Conservation (phyloP, 2,329 filamentous ascomycete species). For the Fusarium dimerum region DNA sequence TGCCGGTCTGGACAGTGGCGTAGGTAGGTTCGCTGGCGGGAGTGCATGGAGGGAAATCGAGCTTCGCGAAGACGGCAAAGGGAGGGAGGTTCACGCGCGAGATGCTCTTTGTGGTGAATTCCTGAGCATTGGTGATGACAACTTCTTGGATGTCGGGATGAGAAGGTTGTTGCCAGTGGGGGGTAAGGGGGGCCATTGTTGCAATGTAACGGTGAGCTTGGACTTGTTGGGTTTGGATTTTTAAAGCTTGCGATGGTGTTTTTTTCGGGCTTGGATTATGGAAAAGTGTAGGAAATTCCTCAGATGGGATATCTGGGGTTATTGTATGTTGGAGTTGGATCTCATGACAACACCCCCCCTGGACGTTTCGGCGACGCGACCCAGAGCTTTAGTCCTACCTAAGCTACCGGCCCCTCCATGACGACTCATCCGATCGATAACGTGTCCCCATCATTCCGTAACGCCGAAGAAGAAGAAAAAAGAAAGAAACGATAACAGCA, state of each 20-base stretch:
- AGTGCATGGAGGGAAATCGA: slow-evolving; percentile 65
- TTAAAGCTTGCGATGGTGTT: slow-evolving; percentile 3
- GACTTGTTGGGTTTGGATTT: slow-evolving; percentile 5
- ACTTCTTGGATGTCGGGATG: slow-evolving; percentile 59
- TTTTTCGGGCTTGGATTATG: not conserved
- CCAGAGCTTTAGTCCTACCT: too few relatives aligned
- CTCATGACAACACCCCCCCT: too few relatives aligned
- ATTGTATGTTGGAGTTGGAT: too few relatives aligned
- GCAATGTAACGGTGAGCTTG: not conserved
- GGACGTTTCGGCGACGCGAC: too few relatives aligned
- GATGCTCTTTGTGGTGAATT: slow-evolving; percentile 62
- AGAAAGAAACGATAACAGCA: too few relatives aligned
- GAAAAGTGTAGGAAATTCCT: not conserved
- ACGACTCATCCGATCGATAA: too few relatives aligned
- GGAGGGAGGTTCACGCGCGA: slow-evolving; percentile 57
- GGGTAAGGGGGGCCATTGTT: slow-evolving; percentile 56
- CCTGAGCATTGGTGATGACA: slow-evolving; percentile 51
- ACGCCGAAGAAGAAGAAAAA: too few relatives aligned
- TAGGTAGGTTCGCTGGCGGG: slow-evolving; percentile 58
- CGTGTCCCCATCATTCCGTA: too few relatives aligned
- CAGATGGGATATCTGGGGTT: not conserved
- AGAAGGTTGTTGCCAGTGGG: slow-evolving; percentile 62
- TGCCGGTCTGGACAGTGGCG: slow-evolving; percentile 63
- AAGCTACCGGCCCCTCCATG: too few relatives aligned
- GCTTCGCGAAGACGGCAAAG: slow-evolving; percentile 66